Evolutionary conservation across 1,139 yeast species (phyloP), one percentile per base, ranked within the genome.

Genomic region (Candida sojae): DNA sequence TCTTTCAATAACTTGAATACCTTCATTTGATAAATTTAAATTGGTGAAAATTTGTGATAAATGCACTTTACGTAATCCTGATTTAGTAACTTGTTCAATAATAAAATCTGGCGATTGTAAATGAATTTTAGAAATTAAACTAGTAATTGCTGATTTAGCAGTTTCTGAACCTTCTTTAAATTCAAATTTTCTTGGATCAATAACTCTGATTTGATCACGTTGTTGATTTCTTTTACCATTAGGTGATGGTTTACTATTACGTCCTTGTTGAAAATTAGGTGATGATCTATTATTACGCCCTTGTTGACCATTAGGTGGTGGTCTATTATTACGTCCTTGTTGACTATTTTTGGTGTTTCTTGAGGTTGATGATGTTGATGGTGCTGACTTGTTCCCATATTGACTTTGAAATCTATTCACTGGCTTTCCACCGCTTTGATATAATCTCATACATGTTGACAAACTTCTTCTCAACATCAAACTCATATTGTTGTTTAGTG

Each of bases 41-140:
- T 47, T 48, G 47, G 73, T 72, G 33, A 68, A 61, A 7, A 73
- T 56, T 12, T 65, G 66, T 12, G 61, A 70, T 48, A 75, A 60
- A 51, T 65, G 62, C 21, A 51, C 55, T 4, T 48, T 48, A 12
- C 51, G 58, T 7, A 73, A 47, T 45, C 60, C 59, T 12, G 66
- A 7, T n/a, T 32, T 17, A 6, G 44, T n/a, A n/a, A 72, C 61
- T 42, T 53, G 63, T 42, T 63, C 62, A 8, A 74, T 75, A 34
- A 54, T 53, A 46, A 60, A 67, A 34, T 56, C 56, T 4, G 66
- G 56, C 44, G 61, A 60, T 3, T 45, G 38, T 6, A 49, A 51
- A 31, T 63, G 58, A 1, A 73, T 67, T 43, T 62, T 60, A n/a
- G 61, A 48, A 12, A 75, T 66, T 25, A 72, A 47, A 9, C 62